Base-by-base conservation (phyloP, 2,329 filamentous ascomycete genomes). In the Aureobasidium sp. region DNA sequence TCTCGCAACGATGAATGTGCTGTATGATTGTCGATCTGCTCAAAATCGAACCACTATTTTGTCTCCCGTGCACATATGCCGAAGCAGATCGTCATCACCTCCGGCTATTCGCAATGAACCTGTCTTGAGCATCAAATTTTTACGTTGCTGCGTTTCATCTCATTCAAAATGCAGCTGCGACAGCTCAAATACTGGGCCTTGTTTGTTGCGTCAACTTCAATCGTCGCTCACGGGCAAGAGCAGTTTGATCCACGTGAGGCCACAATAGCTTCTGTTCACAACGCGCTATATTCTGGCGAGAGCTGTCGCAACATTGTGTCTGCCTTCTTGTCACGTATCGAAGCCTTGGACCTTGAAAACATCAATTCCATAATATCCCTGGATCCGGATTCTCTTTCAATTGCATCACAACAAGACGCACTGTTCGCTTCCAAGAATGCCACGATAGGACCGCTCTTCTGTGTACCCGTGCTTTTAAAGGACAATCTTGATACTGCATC, bases 391-490 rank as follows among this genome's bases (percentile, higher is more conserved):
- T 79, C 79, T 6, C 66, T 83, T 8, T 52, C 62, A 3, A 72
- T 75, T 7, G 85, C 85, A 5, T 78, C 82, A 60, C 67, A 72
- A 1, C 69, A 83, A 30, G 84, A 87, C 67, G 64, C 66, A 11
- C 67, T 69, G 13, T 70, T 84, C 8, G 71, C 75, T 3, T 68
- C 74, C 2, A 78, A 79, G 3, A 83, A 84, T 67, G 73, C 75
- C 29, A 79, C 78, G 0, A n/a, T 42, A 50, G 80, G 78, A 0
- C 68, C 77, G 0, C 73, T 88, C 1, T 84, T 87, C 69, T 85
- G 85, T 67, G 76, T 88, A 21, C 85, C 85, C 0, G 70, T 86
- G 13, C 68, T 88, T 5, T 71, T 87, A 6, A 88, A 88, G 69
- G 85, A 88, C 71, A 88, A 86, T 67, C 86, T 80, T 67, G 80